These are phyloP conservation scores for Geranomyces michiganensis DNA, from an alignment of 192 early-diverging fungal genomes.

Conservation along the genomic window DNA sequence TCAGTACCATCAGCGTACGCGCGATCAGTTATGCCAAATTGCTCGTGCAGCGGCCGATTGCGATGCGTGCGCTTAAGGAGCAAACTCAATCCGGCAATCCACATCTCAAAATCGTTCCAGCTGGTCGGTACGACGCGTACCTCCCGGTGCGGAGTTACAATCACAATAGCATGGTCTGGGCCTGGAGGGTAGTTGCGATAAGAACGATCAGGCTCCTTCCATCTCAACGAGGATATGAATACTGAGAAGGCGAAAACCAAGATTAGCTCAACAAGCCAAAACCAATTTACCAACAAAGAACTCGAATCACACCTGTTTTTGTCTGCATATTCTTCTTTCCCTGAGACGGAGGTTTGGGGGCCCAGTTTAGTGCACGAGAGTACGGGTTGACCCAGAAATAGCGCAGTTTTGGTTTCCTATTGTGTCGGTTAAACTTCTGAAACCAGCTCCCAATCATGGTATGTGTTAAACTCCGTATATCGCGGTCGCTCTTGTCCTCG, in stretches of 20 bases:
- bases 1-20: background rate
- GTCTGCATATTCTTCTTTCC: constrained; percentile 35
- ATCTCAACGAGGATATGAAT: constrained; percentile 31
- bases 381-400: constrained; percentile 58
- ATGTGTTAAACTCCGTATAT: constrained; percentile 39
- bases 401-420: constrained; percentile 47
- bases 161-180: constrained; percentile 39
- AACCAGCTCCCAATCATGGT: constrained; percentile 56
- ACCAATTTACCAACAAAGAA: background rate
- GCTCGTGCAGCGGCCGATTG: constrained; percentile 32
- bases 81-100: constrained; percentile 40
- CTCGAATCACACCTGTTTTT: constrained; percentile 54
- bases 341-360: constrained; percentile 41
- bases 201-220: constrained; percentile 30
- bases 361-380: constrained; percentile 47
- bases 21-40: constrained; percentile 35
- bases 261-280: background rate
- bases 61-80: constrained; percentile 30
- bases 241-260: background rate
- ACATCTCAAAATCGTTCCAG: constrained; percentile 48
- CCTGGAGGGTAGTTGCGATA: constrained; percentile 47
- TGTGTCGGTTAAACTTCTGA: constrained; percentile 49
- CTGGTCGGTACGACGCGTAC: constrained; percentile 44
- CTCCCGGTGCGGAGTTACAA: constrained; percentile 38
- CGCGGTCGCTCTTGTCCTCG: constrained; percentile 13